These are phyloP conservation scores for Syzygium aqueum DNA, from an alignment of 345 rosid genomes.

Conservation along the genomic window DNA sequence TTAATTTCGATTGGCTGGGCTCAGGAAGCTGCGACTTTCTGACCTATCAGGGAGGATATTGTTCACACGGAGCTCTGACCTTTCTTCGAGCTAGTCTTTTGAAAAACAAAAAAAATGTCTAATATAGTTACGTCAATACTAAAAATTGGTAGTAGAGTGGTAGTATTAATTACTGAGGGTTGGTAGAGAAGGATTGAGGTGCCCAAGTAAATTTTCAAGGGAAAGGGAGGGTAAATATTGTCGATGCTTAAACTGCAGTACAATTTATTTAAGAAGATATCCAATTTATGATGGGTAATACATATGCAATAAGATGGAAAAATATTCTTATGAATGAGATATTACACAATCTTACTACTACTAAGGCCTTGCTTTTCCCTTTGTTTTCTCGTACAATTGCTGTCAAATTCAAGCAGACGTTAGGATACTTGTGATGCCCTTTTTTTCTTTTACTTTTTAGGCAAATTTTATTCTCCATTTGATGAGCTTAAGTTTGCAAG, in stretches of 20 bases:
- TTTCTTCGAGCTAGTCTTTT: background rate
- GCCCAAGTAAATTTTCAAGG: constrained; percentile 5
- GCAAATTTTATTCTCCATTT: background rate
- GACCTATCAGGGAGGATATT: constrained; percentile 15
- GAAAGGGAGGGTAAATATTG: constrained; percentile 4
- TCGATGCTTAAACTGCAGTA: background rate
- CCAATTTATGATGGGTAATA: background rate
- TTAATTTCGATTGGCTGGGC: background rate
- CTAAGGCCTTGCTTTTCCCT: background rate
- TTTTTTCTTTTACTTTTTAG: background rate
- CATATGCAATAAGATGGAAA: background rate
- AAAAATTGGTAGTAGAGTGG: background rate
- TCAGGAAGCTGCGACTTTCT: constrained; percentile 1
- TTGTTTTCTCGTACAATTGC: background rate
- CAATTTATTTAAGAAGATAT: background rate
- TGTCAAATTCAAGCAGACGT: background rate
- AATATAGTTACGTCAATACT: background rate
- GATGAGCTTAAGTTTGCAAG: background rate
- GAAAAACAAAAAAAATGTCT: background rate
- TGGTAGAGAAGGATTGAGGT: constrained; percentile 15
- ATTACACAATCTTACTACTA: background rate
- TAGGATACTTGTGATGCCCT: background rate
- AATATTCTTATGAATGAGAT: background rate
- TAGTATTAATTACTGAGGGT: constrained; percentile 1
- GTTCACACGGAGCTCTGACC: constrained; percentile 58